A percentile compares a stretch with the other conserved stretches of the same genome.
Evolutionary conservation across 805 yeast species (phyloP).

Genomic region (Pichia kluyveri): DNA sequence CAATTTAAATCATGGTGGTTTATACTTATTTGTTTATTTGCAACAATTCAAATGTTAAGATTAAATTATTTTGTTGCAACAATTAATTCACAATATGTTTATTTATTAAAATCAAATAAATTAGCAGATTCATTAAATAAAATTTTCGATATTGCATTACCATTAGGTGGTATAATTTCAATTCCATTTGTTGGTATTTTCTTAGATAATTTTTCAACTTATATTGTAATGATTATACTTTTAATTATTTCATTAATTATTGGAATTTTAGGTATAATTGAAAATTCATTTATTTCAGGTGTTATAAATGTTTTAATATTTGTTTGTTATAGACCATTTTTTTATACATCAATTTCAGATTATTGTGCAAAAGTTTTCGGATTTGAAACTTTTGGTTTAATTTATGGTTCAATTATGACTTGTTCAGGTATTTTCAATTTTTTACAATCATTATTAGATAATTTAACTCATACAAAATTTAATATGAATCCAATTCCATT

Average conservation of each 20-base stretch:
- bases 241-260: constrained; percentile 33
- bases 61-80: constrained; percentile 53
- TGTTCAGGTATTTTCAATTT: constrained; percentile 44
- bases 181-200: constrained; percentile 46
- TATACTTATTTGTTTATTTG: constrained; percentile 36
- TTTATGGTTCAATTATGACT: constrained; percentile 49
- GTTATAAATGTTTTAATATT: constrained; percentile 37
- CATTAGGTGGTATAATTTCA: constrained; percentile 47
- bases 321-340: constrained; percentile 48
- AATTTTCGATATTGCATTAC: constrained; percentile 44
- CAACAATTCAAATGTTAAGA: constrained; percentile 50
- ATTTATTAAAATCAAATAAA: constrained; percentile 30
- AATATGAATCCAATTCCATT: constrained; percentile 49
- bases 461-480: constrained; percentile 40
- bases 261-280: constrained; percentile 41
- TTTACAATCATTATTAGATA: constrained; percentile 38
- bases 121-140: constrained; percentile 34
- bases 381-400: constrained; percentile 50
- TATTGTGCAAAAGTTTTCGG: constrained; percentile 59
- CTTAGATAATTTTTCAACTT: constrained; percentile 40
- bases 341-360: constrained; percentile 49
- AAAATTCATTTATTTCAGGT: constrained; percentile 31
- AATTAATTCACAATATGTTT: constrained; percentile 44
- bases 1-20: constrained; percentile 49
- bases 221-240: constrained; percentile 32